Base-by-base conservation (phyloP, 345 rosid genomes). In the Rubroshorea leprosula region DNA sequence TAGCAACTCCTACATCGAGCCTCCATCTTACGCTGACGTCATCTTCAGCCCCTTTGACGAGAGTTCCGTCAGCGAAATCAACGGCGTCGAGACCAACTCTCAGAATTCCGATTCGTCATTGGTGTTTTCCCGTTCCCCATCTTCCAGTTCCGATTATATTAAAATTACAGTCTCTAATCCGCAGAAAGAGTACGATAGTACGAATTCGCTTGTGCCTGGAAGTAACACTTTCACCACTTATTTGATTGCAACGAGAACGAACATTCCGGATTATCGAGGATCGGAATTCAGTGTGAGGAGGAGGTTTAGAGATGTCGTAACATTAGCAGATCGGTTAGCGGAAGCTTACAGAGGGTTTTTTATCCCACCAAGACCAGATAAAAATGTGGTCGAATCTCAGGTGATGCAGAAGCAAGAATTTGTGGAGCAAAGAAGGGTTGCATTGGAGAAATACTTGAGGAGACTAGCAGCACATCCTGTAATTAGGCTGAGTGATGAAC, bases 391-490 rank as follows among this genome's bases (percentile, higher is more conserved):
- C 3, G 99, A 90, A 83, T 75, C 92, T 27, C 96, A 94, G 71
- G 90, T 94, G 50, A 94, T 94, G 97, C 99, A 93, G 46, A 93
- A 87, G 67, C 96, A 87, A 81, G 96, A 89, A 51, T 93, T 93
- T 18, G 92, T 94, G 29, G 97, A 94, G 80, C 96, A 90, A 78
- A 79, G 95, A 72, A 77, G 95, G 66, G 74, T 93, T 60, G 83
- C 89, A 0, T 73, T 93, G 68, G 97, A 90, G 89, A 93, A 82
- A 63, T 90, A 87, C 60, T 56, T 93, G 78, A 76, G 81, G 29
- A 75, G 84, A 72, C 80, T 93, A 11, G 81, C 69, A 13, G 72
- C 68, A 3, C 99, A 93, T 64, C 95, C 92, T 1, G 72, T 93
- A 31, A 83, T 93, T 25, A 72, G 77, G 72, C 78, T 64, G 67